Base-by-base conservation (phyloP, 805 yeast genomes). In the Barnettozyma sucrosica region DNA sequence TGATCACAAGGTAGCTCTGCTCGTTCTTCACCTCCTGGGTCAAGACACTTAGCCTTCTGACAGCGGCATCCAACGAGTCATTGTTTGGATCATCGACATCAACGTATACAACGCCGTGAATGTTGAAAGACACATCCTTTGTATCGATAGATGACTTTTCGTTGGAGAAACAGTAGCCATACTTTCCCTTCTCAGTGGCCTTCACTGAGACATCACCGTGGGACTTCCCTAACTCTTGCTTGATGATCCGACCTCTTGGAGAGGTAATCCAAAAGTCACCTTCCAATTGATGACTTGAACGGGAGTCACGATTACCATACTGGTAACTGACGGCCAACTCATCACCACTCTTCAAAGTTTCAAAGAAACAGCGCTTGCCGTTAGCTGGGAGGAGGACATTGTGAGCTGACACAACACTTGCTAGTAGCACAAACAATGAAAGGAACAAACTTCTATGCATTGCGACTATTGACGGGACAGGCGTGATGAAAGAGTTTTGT, bases 101-200 rank as follows among this genome's bases (percentile, higher is more conserved):
- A 44, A 92, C 80, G 64, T 85, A 92, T 47, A 90, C 80, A 30
- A 87, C 89, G 25, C 97, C 98, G 64, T 89, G 96, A 49, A 92
- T 88, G 66, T 92, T 93, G 76, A 92, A 92, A 0, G 96, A 84
- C 34, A 92, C 96, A 63, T 92, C 99, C 67, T 89, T 85, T 44
- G 93, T 87, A 38, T 76, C 79, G 41, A 82, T 64, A 19, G 79
- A 72, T 7, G 87, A 74, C 58, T 79, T 81, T 66, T 89, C 97
- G 66, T 93, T 92, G 56, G 92, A 80, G 74, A 92, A 92, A 69
- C 99, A 92, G 74, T 86, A 93, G 54, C 80, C 76, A 70, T 80
- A 85, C 63, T 83, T 85, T 46, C 98, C 98, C 47, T 68, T 66
- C 51, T 74, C 67, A 45, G 76, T 71, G 43, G 95, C 92, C 50